Percentiles rank a stretch among this genome's conserved stretches.
These are phyloP conservation scores for Amaranthus cruentus DNA, from an alignment of 148 eudicot species.

Conservation along the genomic window DNA sequence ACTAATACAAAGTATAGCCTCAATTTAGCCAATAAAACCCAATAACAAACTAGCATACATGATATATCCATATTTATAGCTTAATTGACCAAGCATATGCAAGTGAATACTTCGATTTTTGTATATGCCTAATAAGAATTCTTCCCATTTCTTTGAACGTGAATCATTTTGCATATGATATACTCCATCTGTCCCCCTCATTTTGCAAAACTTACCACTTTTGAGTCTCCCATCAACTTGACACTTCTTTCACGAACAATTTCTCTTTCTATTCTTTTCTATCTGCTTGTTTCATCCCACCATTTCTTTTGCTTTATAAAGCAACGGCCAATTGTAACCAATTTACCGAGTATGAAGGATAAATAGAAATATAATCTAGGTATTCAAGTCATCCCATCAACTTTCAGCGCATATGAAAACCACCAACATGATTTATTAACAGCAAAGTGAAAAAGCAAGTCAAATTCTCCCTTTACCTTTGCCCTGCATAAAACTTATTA, in stretches of 20 bases:
- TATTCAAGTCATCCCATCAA: too few species aligned
- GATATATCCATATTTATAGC: neutral
- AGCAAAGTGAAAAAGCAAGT: neutral
- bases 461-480: neutral
- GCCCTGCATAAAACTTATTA: neutral
- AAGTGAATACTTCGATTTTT: neutral
- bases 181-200: too few species aligned
- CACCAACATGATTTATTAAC: neutral
- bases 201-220: too few species aligned
- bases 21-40: neutral
- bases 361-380: too few species aligned
- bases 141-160: neutral
- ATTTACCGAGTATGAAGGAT: too few species aligned
- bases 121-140: neutral
- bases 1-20: neutral
- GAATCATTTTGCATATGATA: neutral
- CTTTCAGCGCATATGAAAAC: neutral
- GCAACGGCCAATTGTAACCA: too few species aligned
- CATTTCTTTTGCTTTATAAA: too few species aligned
- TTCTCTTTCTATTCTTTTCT: too few species aligned
- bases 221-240: too few species aligned
- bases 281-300: too few species aligned
- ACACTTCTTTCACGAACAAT: too few species aligned
- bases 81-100: too few species aligned
- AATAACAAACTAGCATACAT: neutral